phyloP scores from a whole-genome alignment of 2,329 filamentous ascomycete genomes.

The Sclerotinia spermophila region DNA sequence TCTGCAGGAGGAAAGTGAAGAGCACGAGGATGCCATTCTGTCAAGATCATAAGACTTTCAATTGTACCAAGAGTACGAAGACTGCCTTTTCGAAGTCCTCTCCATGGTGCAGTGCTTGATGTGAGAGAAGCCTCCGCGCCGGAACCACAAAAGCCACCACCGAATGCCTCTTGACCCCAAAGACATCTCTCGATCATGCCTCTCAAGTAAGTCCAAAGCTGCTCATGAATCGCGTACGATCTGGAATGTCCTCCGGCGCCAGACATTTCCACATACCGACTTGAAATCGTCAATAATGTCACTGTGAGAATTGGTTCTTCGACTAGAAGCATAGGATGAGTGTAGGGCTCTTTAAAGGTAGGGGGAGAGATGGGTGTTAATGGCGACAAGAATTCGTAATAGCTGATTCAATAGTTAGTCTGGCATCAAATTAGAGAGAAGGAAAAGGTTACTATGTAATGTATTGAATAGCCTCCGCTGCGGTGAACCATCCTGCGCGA shows the following conservation, averaged over 20 bases:
- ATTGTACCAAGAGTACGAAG: slow-evolving; percentile 88
- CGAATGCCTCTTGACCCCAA: slow-evolving; percentile 95
- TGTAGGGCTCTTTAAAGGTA: slow-evolving; percentile 78
- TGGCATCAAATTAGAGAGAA: not conserved
- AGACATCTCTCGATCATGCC: slow-evolving; percentile 94
- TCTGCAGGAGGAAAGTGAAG: slow-evolving; percentile 89
- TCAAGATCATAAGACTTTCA: slow-evolving; percentile 88
- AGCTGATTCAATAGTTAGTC: slow-evolving; percentile 49
- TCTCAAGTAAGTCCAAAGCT: slow-evolving; percentile 89
- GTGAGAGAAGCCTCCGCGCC: slow-evolving; percentile 57
- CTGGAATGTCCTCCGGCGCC: slow-evolving; percentile 79
- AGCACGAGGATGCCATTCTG: slow-evolving; percentile 94
- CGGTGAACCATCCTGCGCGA: slow-evolving; percentile 94
- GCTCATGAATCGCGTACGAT: slow-evolving; percentile 88
- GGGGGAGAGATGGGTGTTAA: slow-evolving; percentile 91
- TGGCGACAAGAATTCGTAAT: slow-evolving; percentile 86
- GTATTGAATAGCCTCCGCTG: slow-evolving; percentile 87
- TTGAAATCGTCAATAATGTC: slow-evolving; percentile 86
- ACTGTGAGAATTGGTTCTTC: slow-evolving; percentile 93
- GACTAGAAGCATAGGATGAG: slow-evolving; percentile 74
- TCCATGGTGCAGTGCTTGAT: slow-evolving; percentile 66
- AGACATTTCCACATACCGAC: slow-evolving; percentile 75
- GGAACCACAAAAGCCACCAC: slow-evolving; percentile 77
- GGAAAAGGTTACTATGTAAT: slow-evolving; percentile 71
- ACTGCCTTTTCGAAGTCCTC: slow-evolving; percentile 70